Base-by-base conservation (phyloP, 108 stramenopile genomes). In the Nitzschia sp. region DNA sequence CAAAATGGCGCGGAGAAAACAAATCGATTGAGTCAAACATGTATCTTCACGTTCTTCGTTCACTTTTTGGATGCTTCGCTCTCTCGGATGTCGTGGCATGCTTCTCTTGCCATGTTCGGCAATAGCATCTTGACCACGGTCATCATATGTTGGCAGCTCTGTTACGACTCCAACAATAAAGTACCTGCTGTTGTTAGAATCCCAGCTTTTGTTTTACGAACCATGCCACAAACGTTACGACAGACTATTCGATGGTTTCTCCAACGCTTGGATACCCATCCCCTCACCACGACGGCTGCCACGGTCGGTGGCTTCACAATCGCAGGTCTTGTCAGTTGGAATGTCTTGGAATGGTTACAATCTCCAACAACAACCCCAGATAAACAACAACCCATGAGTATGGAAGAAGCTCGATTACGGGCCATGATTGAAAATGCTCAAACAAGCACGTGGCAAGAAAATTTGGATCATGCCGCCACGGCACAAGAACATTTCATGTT, bases 401-500 rank as follows among this genome's bases (percentile, higher is more conserved):
- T 38, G 31, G 74, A 82, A 23, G 80, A 79, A 31, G 85, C 85
- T 5, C 59, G 74, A 51, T 55, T 86, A 48, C 48, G 57, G 19
- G 85, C 85, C 27, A 86, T 86, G 85, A 26, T 83, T 2, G 77
- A 83, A 57, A 78, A 83, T 75, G 85, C 85, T 6, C 81, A 81
- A 73, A 49, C 69, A 36, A 82, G 78, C 34, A 70, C 49, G 4
- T 86, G 82, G 80, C 67, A 59, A 38, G 76, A 86, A 11, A 86
- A 86, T 59, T 54, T 86, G 38, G 54, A 66, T 0, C 81, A 81
- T 54, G 82, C 85, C 6, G 46, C 56, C 17, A 46, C 72, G 45
- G 85, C 85, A 1, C 85, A 86, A 60, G 60, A 70, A 58, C 66
- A 76, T 30, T 86, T 86, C 55, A 77, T 86, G 81, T 36, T 86